These are phyloP conservation scores for Trichocomaceae sp. DNA, from an alignment of 2,329 filamentous ascomycete genomes.

Conservation along the genomic window DNA sequence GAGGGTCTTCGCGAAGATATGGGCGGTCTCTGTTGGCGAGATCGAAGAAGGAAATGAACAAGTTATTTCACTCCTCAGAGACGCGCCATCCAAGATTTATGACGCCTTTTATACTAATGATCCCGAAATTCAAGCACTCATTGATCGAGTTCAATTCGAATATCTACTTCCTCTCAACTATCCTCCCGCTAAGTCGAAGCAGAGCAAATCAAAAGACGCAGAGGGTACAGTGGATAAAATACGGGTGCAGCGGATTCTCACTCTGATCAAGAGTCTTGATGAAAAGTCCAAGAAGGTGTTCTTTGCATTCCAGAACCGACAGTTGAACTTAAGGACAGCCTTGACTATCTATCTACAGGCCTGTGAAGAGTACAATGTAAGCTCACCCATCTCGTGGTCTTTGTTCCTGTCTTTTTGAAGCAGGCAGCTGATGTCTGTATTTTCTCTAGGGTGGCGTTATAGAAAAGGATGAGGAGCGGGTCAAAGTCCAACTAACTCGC, in stretches of 20 bases:
- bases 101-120: slow-evolving; percentile 89
- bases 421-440: slow-evolving; percentile 11
- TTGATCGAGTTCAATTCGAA: slow-evolving; percentile 81
- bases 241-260: slow-evolving; percentile 74
- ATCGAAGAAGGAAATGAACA: slow-evolving; percentile 75
- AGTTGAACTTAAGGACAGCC: slow-evolving; percentile 65
- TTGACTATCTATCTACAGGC: slow-evolving; percentile 69
- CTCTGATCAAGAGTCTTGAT: slow-evolving; percentile 73
- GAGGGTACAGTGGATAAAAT: slow-evolving; percentile 53
- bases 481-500: slow-evolving; percentile 63
- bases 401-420: slow-evolving; percentile 1
- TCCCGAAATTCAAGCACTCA: slow-evolving; percentile 70
- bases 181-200: slow-evolving; percentile 59
- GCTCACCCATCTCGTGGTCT: slow-evolving; percentile 11
- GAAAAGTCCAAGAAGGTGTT: slow-evolving; percentile 75
- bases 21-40: slow-evolving; percentile 87
- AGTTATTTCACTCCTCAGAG: slow-evolving; percentile 66
- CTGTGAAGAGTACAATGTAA: slow-evolving; percentile 77
- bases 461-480: slow-evolving; percentile 57
- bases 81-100: slow-evolving; percentile 77
- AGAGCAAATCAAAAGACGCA: slow-evolving; percentile 33
- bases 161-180: slow-evolving; percentile 84
- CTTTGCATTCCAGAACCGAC: slow-evolving; percentile 74
- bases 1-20: slow-evolving; percentile 74
- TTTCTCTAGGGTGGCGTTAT: slow-evolving; percentile 61